Conservation (phyloP, 2,329 filamentous ascomycete species). For the Neofusicoccum ribis region DNA sequence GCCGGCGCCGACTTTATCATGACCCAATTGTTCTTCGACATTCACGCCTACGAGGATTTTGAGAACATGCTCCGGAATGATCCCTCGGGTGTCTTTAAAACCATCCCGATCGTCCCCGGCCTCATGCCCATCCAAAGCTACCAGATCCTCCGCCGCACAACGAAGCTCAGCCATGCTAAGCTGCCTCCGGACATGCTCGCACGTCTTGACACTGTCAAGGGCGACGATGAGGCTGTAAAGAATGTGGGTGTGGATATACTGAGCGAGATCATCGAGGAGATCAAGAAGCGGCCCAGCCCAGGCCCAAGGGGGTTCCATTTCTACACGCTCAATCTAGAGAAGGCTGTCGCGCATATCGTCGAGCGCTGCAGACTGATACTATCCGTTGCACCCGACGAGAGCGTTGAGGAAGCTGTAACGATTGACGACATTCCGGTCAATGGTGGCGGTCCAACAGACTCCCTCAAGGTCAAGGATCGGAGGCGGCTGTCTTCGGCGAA, state of each 20-base stretch:
- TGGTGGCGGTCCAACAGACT: slow-evolving; percentile 32
- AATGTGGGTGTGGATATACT: slow-evolving; percentile 78
- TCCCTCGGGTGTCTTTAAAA: slow-evolving; percentile 80
- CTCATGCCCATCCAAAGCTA: slow-evolving; percentile 98
- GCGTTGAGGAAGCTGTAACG: slow-evolving; percentile 53
- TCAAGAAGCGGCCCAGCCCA: slow-evolving; percentile 60
- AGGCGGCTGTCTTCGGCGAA: slow-evolving; percentile 76
- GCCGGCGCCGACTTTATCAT: slow-evolving; percentile 97
- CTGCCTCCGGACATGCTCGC: slow-evolving; percentile 71
- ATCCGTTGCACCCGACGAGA: slow-evolving; percentile 35
- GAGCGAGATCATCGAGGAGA: slow-evolving; percentile 76
- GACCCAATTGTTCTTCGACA: slow-evolving; percentile 96
- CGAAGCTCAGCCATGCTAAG: slow-evolving; percentile 88
- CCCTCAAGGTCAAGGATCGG: slow-evolving; percentile 31
- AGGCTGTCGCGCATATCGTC: slow-evolving; percentile 89
- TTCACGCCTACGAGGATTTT: slow-evolving; percentile 77
- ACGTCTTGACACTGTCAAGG: slow-evolving; percentile 70
- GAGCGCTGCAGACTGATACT: slow-evolving; percentile 85
- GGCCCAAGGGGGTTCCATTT: slow-evolving; percentile 76
- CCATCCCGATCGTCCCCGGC: slow-evolving; percentile 86
- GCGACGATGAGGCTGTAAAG: slow-evolving; percentile 81
- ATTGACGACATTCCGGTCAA: slow-evolving; percentile 43
- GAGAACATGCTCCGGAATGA: slow-evolving; percentile 76
- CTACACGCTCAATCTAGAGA: slow-evolving; percentile 95
- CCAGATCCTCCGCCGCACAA: slow-evolving; percentile 89